These are phyloP conservation scores for Cladosporium sp. DNA, from an alignment of 2,329 filamentous ascomycete genomes.

Conservation along the genomic window DNA sequence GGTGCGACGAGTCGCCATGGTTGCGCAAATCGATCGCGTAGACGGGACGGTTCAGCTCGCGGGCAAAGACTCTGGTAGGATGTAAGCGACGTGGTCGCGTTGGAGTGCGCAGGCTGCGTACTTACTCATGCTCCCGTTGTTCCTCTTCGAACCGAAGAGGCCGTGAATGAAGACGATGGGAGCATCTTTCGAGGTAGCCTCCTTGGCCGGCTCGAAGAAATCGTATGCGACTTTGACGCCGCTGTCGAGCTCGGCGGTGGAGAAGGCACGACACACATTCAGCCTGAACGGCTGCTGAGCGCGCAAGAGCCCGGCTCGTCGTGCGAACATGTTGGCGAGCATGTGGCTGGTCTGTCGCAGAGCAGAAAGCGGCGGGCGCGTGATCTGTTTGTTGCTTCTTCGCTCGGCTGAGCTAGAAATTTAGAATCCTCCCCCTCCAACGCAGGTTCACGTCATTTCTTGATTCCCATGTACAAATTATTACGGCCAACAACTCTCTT, in stretches of 20 bases:
- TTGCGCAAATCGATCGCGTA: constrained; percentile 90
- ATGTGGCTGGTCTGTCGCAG: not conserved
- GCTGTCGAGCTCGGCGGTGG: constrained; percentile 35
- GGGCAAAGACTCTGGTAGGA: constrained; percentile 68
- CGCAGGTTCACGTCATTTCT: not conserved
- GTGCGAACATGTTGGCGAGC: constrained; percentile 13
- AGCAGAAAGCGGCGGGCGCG: not conserved
- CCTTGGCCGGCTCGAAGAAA: constrained; percentile 60
- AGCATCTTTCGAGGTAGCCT: constrained; percentile 37
- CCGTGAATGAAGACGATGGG: constrained; percentile 90
- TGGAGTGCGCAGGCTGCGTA: constrained; percentile 48
- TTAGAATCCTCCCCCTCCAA: not conserved
- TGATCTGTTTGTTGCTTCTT: constrained; percentile 1
- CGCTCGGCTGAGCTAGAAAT: not conserved
- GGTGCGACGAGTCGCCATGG: constrained; percentile 86
- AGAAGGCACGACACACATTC: constrained; percentile 26
- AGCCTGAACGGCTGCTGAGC: constrained; percentile 25
- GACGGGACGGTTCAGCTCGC: constrained; percentile 75
- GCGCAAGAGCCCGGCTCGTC: constrained; percentile 4
- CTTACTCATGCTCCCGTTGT: constrained; percentile 94
- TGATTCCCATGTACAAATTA: not conserved
- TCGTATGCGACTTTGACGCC: constrained; percentile 60
- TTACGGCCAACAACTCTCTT: not conserved
- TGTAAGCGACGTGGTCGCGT: constrained; percentile 15
- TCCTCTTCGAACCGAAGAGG: constrained; percentile 91